Base-by-base conservation (phyloP, 345 rosid genomes). In the Brassica nigra region DNA sequence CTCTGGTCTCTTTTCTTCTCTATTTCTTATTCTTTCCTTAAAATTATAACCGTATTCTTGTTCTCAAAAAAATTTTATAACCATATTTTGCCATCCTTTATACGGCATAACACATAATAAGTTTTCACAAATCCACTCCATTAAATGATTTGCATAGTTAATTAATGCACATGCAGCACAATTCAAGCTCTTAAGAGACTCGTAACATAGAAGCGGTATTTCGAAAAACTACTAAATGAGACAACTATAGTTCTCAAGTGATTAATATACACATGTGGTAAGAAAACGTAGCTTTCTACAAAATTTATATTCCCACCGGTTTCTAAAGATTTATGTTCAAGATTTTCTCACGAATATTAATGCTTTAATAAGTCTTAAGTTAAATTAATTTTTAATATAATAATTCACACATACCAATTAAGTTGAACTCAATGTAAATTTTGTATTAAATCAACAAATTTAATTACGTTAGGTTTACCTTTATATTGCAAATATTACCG, bases 1-100 rank as follows among this genome's bases (percentile, higher is more conserved):
- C 69, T 93, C 98, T 20, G 94, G 98, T 90, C 18, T 7, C 62
- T 71, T 36, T 71, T 28, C 37, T 11, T 63, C 15, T 62, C 36
- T 36, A 8, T 30, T 8, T 6, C 30, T 28, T 15, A 33, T 5
- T 9, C 14, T 29, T 11, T 73, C 59, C 12, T 66, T 62, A 27
- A 44, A 30, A 5, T 44, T 44, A 20, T n/a, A 62, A 31, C 30
- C 30, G 23, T 27, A 8, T 57, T 54, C 23, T 20, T 20, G 23
- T 20, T 20, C 23, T 20, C 23, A 20, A 20, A 20, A 20, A 20
- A 20, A 20, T 0, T 20, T 47, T 44, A 20, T n/a, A 62, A 33
- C 30, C 30, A 33, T 27, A 5, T 57, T 54, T 75, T 75, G 54
- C 52, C 65, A 65, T n/a, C 57, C 12, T 42, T 34, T 34, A 34